A percentile compares a stretch with the other conserved stretches of the same genome.
Conservation (phyloP, 73 alveolate genomes). For the Blepharisma japonicum region DNA sequence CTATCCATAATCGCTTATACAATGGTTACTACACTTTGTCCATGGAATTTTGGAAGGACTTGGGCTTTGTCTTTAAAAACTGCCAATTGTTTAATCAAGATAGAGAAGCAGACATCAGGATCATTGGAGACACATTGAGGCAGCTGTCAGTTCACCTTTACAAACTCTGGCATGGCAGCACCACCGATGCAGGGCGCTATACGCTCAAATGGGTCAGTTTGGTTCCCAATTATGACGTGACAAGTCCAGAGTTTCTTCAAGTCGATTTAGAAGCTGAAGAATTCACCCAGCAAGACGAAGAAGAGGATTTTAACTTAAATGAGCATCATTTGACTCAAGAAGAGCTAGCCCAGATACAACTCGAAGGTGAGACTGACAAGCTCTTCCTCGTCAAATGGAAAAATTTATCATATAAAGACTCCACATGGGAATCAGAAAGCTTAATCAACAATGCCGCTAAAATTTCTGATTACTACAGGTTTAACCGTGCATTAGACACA, state of each 20-base stretch:
- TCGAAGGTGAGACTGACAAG: slow-evolving; percentile 35
- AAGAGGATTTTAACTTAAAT: slow-evolving; percentile 21
- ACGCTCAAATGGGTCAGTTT: slow-evolving; percentile 31
- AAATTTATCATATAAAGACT: slow-evolving; percentile 57
- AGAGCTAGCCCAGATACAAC: slow-evolving; percentile 32
- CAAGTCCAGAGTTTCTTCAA: slow-evolving; percentile 24
- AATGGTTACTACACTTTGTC: slow-evolving; percentile 59
- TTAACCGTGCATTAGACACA: slow-evolving; percentile 60
- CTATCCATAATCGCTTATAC: slow-evolving; percentile 64
- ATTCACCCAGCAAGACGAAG: slow-evolving; percentile 15
- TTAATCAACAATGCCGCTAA: slow-evolving; percentile 43
- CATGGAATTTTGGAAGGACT: slow-evolving; percentile 71
- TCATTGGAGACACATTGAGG: slow-evolving; percentile 67
- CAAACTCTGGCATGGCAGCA: slow-evolving; percentile 45
- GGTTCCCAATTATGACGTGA: slow-evolving; percentile 33
- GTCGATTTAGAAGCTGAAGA: not conserved
- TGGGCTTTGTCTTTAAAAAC: slow-evolving; percentile 77
- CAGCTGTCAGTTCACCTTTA: slow-evolving; percentile 61
- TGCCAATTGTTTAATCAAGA: slow-evolving; percentile 59
- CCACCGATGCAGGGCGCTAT: not conserved
- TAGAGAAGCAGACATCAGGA: slow-evolving; percentile 50
- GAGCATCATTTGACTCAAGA: slow-evolving; percentile 36
- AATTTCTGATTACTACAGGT: slow-evolving; percentile 50
- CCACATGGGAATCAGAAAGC: slow-evolving; percentile 82
- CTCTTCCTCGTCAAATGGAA: slow-evolving; percentile 79